Conservation (phyloP, 805 yeast genomes). For the Ogataea henricii region DNA sequence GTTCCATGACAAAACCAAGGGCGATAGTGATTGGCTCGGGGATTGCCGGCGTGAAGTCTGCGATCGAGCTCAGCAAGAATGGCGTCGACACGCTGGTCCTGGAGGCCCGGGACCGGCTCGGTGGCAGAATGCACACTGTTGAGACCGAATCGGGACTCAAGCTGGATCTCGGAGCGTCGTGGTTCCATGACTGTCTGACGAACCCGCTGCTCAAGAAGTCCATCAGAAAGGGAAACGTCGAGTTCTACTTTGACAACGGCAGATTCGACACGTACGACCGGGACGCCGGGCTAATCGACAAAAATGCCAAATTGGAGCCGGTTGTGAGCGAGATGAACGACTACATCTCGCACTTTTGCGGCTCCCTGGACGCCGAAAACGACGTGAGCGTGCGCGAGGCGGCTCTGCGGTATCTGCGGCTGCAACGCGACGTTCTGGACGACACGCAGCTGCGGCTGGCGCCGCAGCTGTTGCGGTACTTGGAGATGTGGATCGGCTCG, state of each 20-base stretch:
- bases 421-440: slow-evolving; percentile 48
- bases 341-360: slow-evolving; percentile 24
- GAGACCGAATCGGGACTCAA: slow-evolving; percentile 28
- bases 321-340: slow-evolving; percentile 34
- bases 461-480: slow-evolving; percentile 51
- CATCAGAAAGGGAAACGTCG: slow-evolving; percentile 29
- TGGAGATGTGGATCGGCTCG: slow-evolving; percentile 79
- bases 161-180: slow-evolving; percentile 82
- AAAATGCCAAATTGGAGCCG: slow-evolving; percentile 47
- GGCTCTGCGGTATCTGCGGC: slow-evolving; percentile 47
- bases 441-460: slow-evolving; percentile 51
- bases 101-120: slow-evolving; percentile 59
- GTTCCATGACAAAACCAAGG: too few species aligned
- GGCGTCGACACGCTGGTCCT: slow-evolving; percentile 44
- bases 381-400: slow-evolving; percentile 61
- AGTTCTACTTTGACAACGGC: slow-evolving; percentile 37
- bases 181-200: slow-evolving; percentile 83
- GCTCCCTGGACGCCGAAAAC: slow-evolving; percentile 34
- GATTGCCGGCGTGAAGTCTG: slow-evolving; percentile 53
- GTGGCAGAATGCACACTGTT: slow-evolving; percentile 64
- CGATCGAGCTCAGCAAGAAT: slow-evolving; percentile 38
- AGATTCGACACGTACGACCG: slow-evolving; percentile 21
- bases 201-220: slow-evolving; percentile 62
- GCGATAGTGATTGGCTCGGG: slow-evolving; percentile 59
- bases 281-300: slow-evolving; percentile 42